phyloP scores from a whole-genome alignment of 75 land plant species.

The Isoetes taiwanensis region DNA sequence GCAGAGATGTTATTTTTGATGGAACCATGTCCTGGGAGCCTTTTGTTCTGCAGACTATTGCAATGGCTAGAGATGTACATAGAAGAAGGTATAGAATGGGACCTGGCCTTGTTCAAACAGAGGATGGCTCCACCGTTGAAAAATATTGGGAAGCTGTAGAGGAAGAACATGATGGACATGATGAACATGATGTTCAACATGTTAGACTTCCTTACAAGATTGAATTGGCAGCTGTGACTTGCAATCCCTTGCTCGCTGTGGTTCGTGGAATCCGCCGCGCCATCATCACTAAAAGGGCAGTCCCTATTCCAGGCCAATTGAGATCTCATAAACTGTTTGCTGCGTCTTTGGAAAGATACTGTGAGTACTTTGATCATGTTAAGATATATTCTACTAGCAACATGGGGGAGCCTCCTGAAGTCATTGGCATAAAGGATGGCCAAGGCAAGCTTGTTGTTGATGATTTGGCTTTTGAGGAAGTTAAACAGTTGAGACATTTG shows the following conservation, averaged over 20 bases:
- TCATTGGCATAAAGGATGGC: conserved; percentile 58
- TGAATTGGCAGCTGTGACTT: conserved; percentile 67
- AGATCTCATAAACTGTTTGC: conserved; percentile 81
- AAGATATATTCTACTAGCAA: conserved; percentile 57
- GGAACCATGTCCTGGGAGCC: conserved; percentile 85
- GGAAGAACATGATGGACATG: neutral
- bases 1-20: conserved; percentile 82
- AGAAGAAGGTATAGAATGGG: conserved; percentile 57
- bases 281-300: conserved; percentile 57
- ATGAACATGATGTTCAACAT: too few species aligned
- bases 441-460: conserved; percentile 47
- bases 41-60: conserved; percentile 69
- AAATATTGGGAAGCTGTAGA: conserved; percentile 58
- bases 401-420: conserved; percentile 39
- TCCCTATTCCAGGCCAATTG: conserved; percentile 66
- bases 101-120: conserved; percentile 39
- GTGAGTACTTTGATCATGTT: conserved; percentile 48
- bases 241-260: conserved; percentile 74
- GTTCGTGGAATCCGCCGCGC: conserved; percentile 87
- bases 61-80: conserved; percentile 68
- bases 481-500: conserved; percentile 31
- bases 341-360: conserved; percentile 38
- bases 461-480: conserved; percentile 31
- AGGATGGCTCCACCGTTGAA: conserved; percentile 43
- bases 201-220: conserved; percentile 62